Base-by-base conservation (phyloP, 148 eudicot genomes). In the Amaranthus hypochondriacus region DNA sequence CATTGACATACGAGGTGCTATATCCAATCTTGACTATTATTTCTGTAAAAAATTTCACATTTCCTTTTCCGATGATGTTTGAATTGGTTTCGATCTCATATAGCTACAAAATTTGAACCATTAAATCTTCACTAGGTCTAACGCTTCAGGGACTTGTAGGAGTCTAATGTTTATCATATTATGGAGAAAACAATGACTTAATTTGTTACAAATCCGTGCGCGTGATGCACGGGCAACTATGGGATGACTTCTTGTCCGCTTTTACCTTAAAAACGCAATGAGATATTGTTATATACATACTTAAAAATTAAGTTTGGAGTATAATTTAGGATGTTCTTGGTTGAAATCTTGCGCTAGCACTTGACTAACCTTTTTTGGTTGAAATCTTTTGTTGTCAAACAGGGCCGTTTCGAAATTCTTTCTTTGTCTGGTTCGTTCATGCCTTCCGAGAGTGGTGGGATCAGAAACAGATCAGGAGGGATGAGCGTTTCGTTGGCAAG, bases 371-470 rank as follows among this genome's bases (percentile, higher is more conserved):
- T 56, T 43, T 48, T 64, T 54, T 70, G 56, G 15, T 48, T 58
- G 12, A 58, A 59, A 48, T 42, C 10, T 56, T 75, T 14, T 39
- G 39, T 46, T 62, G 54, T 76, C 66, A 21, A 70, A 76, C 86
- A 95, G 97, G 99, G 99, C 43, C 92, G 96, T 46, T 96, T 92
- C 78, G 99, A 96, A 87, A 89, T 96, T 84, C 90, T 96, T 18
- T 90, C 97, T 8, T 85, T 96, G 73, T 83, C 90, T n/a, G 99
- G 99, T 14, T 96, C 97, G 11, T 92, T 96, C 80, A 92, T 85
- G 90, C 99, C 92, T 47, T 81, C 96, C 9, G 99, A 92, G 81
- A 88, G 76, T 56, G 96, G 99, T 46, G 99, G 99, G 56, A 86
- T 92, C 18, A 87, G 87, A 72, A 96, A 90, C 76, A 78, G 96